Conservation (phyloP, 371 early-diverging fungal species). For the Umbelopsis sp. region DNA sequence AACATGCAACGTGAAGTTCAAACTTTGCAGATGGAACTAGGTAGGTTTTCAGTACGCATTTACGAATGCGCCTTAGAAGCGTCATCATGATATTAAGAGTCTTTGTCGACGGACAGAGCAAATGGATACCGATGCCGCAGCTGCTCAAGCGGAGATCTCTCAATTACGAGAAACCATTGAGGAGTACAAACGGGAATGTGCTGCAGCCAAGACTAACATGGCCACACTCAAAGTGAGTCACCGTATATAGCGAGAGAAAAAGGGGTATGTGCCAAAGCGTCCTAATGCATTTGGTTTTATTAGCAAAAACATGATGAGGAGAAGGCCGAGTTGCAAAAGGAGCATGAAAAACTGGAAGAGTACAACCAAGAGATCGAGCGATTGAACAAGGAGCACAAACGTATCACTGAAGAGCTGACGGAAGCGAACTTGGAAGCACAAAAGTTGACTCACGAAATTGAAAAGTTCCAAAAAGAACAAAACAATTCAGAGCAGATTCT, state of each 20-base stretch:
- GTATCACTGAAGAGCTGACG: constrained; percentile 60
- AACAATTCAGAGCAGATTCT: constrained; percentile 56
- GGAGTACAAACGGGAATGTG: constrained; percentile 49
- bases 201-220: constrained; percentile 32
- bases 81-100: not conserved
- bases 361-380: constrained; percentile 67
- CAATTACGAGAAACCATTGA: constrained; percentile 53
- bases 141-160: constrained; percentile 56
- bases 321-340: constrained; percentile 46
- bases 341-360: constrained; percentile 44
- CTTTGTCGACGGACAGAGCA: constrained; percentile 48
- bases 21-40: constrained; percentile 68
- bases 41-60: constrained; percentile 34
- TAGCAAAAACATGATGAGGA: constrained; percentile 24
- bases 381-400: constrained; percentile 65
- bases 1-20: constrained; percentile 75
- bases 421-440: constrained; percentile 72
- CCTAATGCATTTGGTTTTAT: not conserved
- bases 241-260: not conserved
- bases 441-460: constrained; percentile 73
- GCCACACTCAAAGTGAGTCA: constrained; percentile 24
- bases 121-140: constrained; percentile 64
- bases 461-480: constrained; percentile 68
- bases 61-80: not conserved
- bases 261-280: not conserved